Evolutionary conservation across 148 eudicot species (phyloP), one percentile per base, ranked within the genome.

Genomic region (Cornus controversa): DNA sequence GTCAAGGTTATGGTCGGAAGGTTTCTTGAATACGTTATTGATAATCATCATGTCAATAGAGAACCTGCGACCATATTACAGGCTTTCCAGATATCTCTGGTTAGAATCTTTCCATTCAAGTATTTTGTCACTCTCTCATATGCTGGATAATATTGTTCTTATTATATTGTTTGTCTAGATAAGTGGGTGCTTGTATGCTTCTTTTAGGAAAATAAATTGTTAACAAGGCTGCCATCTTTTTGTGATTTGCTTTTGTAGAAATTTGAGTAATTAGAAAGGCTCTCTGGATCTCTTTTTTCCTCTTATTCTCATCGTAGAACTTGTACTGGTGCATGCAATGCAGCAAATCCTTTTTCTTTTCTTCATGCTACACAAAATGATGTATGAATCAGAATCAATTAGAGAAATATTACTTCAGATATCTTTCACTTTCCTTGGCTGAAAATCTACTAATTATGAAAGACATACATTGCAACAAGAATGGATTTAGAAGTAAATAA

Each of bases 51-150:
- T 68, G 87, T 95, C 79, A 81, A 24, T 45, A 87, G 84, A 73
- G 93, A 89, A 71, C 87, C 93, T 13, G 82, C 77, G 54, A 70
- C 90, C 62, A 82, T 79, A 68, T 80, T 91, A 64, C 92, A 95
- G 79, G 97, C 99, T 82, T 91, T 95, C 80, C 90, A 87, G 74
- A 87, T 95, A 72, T 90, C 96, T 77, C 85, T 95, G 97, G 99
- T 95, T 75, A 65, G 89, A 76, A 66, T 81, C 31, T 63, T 14
- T 40, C 75, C 45, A 24, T 20, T 70, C 34, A 34, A 6, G 7
- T 25, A 40, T 73, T 15, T 24, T 53, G 25, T 60, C 64, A 3
- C 24, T 60, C 23, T 18, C 64, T 60, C 64, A n/a, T 22, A 60
- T 60, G 25, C 23, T 60, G 64, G 8, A 60, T 60, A 60, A 60